phyloP scores from a whole-genome alignment of 176 grass and related monocot species.

The Musa troglodytarum region DNA sequence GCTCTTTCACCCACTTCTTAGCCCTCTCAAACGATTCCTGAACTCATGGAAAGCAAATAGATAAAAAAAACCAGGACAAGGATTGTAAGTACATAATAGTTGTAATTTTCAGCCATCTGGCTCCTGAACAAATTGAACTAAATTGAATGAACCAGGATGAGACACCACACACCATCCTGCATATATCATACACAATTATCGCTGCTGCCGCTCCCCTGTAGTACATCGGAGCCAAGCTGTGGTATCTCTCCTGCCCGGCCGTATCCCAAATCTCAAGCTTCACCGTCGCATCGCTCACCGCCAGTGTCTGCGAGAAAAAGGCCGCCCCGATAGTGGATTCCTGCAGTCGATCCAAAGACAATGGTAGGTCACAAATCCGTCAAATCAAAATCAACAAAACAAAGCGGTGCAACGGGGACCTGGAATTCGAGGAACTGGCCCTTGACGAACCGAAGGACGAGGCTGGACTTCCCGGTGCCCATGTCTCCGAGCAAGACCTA shows the following conservation, averaged over 20 bases:
- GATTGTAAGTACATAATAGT: not conserved
- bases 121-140: too few relatives aligned
- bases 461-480: slow-evolving; percentile 86
- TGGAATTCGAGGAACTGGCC: slow-evolving; percentile 95
- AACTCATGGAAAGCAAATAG: not conserved
- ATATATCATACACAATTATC: slow-evolving; percentile 83
- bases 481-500: slow-evolving; percentile 94
- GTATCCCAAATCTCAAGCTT: slow-evolving; percentile 99
- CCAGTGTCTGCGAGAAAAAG: slow-evolving; percentile 89
- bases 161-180: slow-evolving; percentile 25
- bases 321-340: slow-evolving; percentile 87
- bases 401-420: slow-evolving; percentile 13
- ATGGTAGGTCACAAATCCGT: not conserved
- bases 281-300: slow-evolving; percentile 59
- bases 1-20: slow-evolving; percentile 26
- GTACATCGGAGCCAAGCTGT: slow-evolving; percentile 95
- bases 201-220: slow-evolving; percentile 80
- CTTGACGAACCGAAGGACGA: slow-evolving; percentile 90
- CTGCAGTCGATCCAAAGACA: slow-evolving; percentile 19
- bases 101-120: too few relatives aligned
- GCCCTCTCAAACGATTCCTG: slow-evolving; percentile 24
- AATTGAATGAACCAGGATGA: not conserved
- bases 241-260: slow-evolving; percentile 86
- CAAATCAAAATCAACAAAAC: not conserved
- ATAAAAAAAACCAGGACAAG: not conserved